phyloP scores from a whole-genome alignment of 2,329 filamentous ascomycete genomes.

The Claviceps spartinae region DNA sequence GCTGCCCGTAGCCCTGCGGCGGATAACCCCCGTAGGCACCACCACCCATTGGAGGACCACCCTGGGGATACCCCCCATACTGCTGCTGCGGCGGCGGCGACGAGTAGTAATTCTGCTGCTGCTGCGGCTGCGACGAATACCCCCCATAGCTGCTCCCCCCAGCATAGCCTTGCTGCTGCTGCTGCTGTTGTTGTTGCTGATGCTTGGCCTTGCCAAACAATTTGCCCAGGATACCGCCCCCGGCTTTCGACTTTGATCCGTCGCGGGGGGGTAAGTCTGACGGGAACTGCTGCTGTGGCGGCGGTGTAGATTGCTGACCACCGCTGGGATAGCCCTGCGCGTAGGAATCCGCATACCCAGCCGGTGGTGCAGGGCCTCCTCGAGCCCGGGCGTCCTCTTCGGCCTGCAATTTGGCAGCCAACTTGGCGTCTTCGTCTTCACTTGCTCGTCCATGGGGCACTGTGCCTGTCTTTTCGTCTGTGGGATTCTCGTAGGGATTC shows the following conservation, averaged over 20 bases:
- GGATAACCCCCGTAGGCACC: constrained; percentile 5
- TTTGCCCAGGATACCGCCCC: constrained; percentile 37
- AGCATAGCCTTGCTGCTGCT: constrained; percentile 10
- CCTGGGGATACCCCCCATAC: constrained; percentile 2
- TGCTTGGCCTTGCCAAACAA: constrained; percentile 31
- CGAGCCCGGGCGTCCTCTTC: constrained; percentile 59
- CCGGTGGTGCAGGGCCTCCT: constrained; percentile 17
- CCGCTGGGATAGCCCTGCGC: constrained; percentile 9
- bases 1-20: constrained; percentile 12
- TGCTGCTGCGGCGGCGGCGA: not conserved
- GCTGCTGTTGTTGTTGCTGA: constrained; percentile 13
- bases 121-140: not conserved
- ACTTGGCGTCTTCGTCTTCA: constrained; percentile 54
- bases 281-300: constrained; percentile 15
- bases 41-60: not conserved
- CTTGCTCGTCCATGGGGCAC: constrained; percentile 13
- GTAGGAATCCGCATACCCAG: constrained; percentile 19
- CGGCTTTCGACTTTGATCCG: constrained; percentile 21
- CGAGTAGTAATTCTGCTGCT: not conserved
- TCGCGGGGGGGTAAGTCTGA: constrained; percentile 30
- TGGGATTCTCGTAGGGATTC: constrained; percentile 51
- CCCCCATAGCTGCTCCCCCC: constrained; percentile 7
- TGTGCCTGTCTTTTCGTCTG: constrained; percentile 6
- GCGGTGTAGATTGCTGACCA: constrained; percentile 6
- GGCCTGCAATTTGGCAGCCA: constrained; percentile 67